These are phyloP conservation scores for Trichophyton mentagrophytes DNA, from an alignment of 2,329 filamentous ascomycete species.

Conservation along the genomic window DNA sequence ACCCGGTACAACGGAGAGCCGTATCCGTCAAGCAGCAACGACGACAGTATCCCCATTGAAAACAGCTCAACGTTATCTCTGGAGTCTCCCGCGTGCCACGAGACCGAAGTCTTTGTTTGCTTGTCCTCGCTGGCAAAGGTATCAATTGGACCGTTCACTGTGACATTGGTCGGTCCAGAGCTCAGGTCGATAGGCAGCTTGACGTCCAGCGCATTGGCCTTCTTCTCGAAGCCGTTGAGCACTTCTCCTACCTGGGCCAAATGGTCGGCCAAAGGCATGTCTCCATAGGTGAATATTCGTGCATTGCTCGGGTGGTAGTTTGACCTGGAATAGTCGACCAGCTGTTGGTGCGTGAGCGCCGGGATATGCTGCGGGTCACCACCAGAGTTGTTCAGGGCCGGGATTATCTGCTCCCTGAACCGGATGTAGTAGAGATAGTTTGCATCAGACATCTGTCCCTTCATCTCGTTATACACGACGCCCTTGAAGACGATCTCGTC, in stretches of 20 bases:
- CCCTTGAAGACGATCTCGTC: conserved; percentile 70
- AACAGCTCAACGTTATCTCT: conserved; percentile 79
- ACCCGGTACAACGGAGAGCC: conserved; percentile 85
- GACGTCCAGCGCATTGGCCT: conserved; percentile 56
- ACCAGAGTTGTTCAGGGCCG: conserved; percentile 88
- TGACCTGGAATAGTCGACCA: conserved; percentile 75
- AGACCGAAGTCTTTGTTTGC: conserved; percentile 86
- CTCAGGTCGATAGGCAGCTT: conserved; percentile 62
- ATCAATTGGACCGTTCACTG: conserved; percentile 68
- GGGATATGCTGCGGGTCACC: conserved; percentile 95
- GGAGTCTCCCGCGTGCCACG: conserved; percentile 80
- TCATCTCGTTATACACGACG: conserved; percentile 99
- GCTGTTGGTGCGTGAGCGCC: conserved; percentile 79
- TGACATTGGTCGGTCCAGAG: conserved; percentile 54
- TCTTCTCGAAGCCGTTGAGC: conserved; percentile 59
- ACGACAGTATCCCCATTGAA: conserved; percentile 67
- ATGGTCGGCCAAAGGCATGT: conserved; percentile 76
- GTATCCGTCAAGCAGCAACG: conserved; percentile 82
- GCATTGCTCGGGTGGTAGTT: conserved; percentile 98
- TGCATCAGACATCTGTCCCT: conserved; percentile 95
- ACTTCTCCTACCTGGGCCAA: conserved; percentile 64
- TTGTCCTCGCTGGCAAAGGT: conserved; percentile 73
- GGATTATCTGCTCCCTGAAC: conserved; percentile 90
- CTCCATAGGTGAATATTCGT: conserved; percentile 88
- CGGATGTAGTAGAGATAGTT: conserved; percentile 92